Evolutionary conservation across 2,329 filamentous ascomycete species (phyloP).

Genomic region (Penicillium hordei): DNA sequence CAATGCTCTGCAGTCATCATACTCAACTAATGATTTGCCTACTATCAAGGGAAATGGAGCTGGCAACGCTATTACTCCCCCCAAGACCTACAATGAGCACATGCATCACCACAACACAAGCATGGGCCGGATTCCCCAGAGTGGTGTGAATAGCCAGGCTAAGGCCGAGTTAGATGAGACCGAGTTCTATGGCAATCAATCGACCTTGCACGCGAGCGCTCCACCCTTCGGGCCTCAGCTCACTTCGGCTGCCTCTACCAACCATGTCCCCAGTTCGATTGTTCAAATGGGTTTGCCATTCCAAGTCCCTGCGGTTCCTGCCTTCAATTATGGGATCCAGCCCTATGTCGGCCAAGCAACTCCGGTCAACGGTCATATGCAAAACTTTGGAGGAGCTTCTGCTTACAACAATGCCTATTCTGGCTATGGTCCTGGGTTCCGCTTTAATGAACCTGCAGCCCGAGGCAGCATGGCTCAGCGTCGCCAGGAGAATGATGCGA

Average conservation of each 20-base stretch:
- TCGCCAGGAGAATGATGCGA: conserved; percentile 50
- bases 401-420: conserved; percentile 54
- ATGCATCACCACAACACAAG: conserved; percentile 75
- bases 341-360: conserved; percentile 55
- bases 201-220: conserved; percentile 76
- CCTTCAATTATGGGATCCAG: conserved; percentile 53
- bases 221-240: conserved; percentile 71
- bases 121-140: conserved; percentile 73
- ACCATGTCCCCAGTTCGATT: conserved; percentile 24
- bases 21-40: conserved; percentile 84
- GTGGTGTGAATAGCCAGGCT: conserved; percentile 61
- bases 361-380: conserved; percentile 38
- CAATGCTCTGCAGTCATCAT: conserved; percentile 70
- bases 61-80: conserved; percentile 44
- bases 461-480: conserved; percentile 71
- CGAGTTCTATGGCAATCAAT: conserved; percentile 55
- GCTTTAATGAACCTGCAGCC: conserved; percentile 71
- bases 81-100: conserved; percentile 62
- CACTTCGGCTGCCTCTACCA: conserved; percentile 39
- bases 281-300: conserved; percentile 38
- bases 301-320: conserved; percentile 31
- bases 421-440: conserved; percentile 52
- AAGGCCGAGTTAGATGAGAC: conserved; percentile 48
- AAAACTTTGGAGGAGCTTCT: conserved; percentile 48
- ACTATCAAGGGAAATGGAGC: conserved; percentile 71